Percentiles rank a stretch among this genome's conserved stretches.
These are phyloP conservation scores for Cladophialophora psammophila DNA, from an alignment of 2,329 filamentous ascomycete genomes.

Conservation along the genomic window DNA sequence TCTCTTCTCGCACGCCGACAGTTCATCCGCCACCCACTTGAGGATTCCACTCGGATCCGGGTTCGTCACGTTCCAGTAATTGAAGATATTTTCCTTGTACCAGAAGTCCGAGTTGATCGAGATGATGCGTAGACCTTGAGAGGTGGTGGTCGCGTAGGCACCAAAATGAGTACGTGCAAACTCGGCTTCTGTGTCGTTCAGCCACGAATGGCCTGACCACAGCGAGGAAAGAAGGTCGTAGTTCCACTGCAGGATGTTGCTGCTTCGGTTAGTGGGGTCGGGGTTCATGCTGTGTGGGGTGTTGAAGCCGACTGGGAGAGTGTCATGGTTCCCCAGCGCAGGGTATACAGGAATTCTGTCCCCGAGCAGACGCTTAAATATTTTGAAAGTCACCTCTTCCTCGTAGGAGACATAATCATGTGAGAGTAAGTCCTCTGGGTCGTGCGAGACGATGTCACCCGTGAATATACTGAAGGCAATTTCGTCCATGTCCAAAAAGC, in stretches of 20 bases:
- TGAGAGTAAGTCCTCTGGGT: conserved; percentile 41
- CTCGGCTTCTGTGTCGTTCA: conserved; percentile 37
- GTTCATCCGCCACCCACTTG: conserved; percentile 39
- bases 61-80: conserved; percentile 42
- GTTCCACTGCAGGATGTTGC: conserved; percentile 40
- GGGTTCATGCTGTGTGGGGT: conserved; percentile 38
- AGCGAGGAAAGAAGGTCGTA: conserved; percentile 41
- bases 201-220: conserved; percentile 42
- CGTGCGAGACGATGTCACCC: conserved; percentile 45
- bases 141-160: conserved; percentile 39
- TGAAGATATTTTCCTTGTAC: conserved; percentile 42
- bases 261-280: conserved; percentile 28
- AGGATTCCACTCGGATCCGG: conserved; percentile 40
- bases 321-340: conserved; percentile 44
- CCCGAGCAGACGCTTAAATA: conserved; percentile 42
- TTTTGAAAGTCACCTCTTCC: conserved; percentile 41
- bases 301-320: conserved; percentile 39
- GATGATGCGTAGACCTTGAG: conserved; percentile 43
- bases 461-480: conserved; percentile 44
- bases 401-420: conserved; percentile 43
- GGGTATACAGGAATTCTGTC: conserved; percentile 41
- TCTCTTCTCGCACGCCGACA: conserved; percentile 40
- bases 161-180: conserved; percentile 41
- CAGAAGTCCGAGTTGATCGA: conserved; percentile 44
- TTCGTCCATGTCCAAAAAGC: conserved; percentile 39